Percentiles rank a stretch among this genome's conserved stretches.
phyloP scores from a whole-genome alignment of 75 land plant species.

The Ceratopteris richardii region DNA sequence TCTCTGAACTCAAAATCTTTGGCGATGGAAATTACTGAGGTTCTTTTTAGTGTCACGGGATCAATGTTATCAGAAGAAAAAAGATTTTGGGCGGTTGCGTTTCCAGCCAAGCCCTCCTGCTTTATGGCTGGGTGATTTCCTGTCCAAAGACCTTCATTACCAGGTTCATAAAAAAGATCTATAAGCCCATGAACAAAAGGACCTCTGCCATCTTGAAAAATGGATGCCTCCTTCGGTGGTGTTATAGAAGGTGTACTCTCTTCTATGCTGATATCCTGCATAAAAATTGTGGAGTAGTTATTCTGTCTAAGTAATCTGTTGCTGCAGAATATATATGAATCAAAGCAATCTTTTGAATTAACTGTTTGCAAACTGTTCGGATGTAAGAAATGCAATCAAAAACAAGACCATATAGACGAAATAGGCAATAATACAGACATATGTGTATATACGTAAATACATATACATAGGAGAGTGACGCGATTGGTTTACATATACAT shows the following conservation, averaged over 20 bases:
- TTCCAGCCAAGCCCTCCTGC: conserved; percentile 3
- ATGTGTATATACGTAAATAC: no score
- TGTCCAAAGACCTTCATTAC: conserved; percentile 40
- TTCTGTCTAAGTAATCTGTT: no score
- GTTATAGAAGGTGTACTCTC: not conserved
- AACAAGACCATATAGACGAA: no score
- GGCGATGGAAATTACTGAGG: not conserved
- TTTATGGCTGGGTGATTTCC: not conserved
- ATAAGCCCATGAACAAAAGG: conserved; percentile 45
- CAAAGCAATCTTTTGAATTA: no score
- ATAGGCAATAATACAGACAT: no score
- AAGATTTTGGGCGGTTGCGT: not conserved
- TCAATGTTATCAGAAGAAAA: not conserved
- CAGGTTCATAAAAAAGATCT: conserved; percentile 62
- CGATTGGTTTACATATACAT: no score
- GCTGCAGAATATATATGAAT: no score
- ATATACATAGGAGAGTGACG: no score
- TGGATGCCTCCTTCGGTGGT: not conserved
- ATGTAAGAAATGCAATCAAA: no score
- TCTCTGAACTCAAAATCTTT: not conserved
- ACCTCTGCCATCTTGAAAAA: conserved; percentile 13
- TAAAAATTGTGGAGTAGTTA: no score
- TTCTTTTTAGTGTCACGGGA: not conserved
- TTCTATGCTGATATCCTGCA: not conserved
- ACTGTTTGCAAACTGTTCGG: no score